Evolutionary conservation across 441 rosid species (phyloP).

Genomic region (Aquilaria agallochum): DNA sequence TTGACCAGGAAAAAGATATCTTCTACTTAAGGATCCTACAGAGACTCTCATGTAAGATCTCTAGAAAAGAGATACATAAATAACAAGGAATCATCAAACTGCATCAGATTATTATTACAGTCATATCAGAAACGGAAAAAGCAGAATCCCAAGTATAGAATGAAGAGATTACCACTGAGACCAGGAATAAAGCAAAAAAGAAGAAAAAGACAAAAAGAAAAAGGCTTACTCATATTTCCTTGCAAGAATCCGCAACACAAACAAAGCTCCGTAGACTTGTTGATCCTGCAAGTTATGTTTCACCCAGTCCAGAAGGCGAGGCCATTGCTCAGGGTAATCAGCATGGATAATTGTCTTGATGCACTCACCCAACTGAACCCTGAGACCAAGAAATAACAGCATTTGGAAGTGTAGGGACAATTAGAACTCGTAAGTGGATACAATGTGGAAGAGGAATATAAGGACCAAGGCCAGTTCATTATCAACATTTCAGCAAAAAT

Average conservation of each 20-base stretch:
- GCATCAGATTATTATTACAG: too few species aligned
- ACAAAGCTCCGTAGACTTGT: constrained; percentile 78
- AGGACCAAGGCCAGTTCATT: too few species aligned
- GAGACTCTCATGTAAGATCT: not conserved
- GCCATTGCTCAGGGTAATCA: constrained; percentile 97
- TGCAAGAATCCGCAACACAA: constrained; percentile 76
- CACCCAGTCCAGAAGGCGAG: constrained; percentile 79
- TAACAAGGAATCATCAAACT: too few species aligned
- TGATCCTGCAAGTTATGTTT: constrained; percentile 74
- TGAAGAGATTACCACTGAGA: too few species aligned
- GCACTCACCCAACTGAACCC: constrained; percentile 96
- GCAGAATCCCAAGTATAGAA: too few species aligned
- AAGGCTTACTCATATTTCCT: constrained; percentile 81
- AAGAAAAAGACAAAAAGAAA: constrained; percentile 5
- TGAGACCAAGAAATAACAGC: constrained; percentile 19
- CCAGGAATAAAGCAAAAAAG: not conserved
- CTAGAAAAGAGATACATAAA: too few species aligned
- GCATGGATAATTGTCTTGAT: constrained; percentile 82
- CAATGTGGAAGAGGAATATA: too few species aligned
- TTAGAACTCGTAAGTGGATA: too few species aligned
- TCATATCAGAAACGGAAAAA: too few species aligned
- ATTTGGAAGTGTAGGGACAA: too few species aligned
- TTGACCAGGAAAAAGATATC: not conserved
- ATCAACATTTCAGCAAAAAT: too few species aligned
- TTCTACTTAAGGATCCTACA: not conserved